A percentile compares a stretch with the other conserved stretches of the same genome.
These are phyloP conservation scores for Gonium pectorale DNA, from an alignment of 139 green algal genomes.

Conservation along the genomic window DNA sequence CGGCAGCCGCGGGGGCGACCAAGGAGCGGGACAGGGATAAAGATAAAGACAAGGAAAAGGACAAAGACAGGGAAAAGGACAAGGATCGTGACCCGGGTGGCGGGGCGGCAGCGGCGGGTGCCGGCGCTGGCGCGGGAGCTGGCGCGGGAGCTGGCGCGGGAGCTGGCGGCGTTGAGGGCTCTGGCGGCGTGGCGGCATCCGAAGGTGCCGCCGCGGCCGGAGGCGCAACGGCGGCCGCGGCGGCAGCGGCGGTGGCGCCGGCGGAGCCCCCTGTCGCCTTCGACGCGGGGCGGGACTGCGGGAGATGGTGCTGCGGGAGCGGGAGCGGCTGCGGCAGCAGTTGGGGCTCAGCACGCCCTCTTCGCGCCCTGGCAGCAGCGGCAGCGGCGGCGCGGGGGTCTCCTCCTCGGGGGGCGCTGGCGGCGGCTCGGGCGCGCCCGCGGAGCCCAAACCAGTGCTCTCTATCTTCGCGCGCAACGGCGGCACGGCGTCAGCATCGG, in stretches of 20 bases:
- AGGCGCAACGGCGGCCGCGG: not conserved
- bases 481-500: not conserved
- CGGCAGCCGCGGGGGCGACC: not conserved
- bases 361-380: not conserved
- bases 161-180: not conserved
- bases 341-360: conserved; percentile 32
- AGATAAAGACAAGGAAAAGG: not conserved
- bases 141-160: not conserved
- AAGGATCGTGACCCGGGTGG: not conserved
- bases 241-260: not conserved
- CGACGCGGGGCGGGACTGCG: conserved; percentile 50
- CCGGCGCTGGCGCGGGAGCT: not conserved
- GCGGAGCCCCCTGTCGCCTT: conserved; percentile 46
- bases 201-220: not conserved
- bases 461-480: conserved; percentile 43
- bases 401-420: too few relatives aligned
- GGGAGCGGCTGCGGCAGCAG: conserved; percentile 54
- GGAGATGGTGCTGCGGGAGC: conserved; percentile 47
- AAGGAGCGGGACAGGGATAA: not conserved
- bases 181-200: not conserved
- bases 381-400: not conserved
- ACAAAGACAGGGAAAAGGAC: not conserved
- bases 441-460: conserved; percentile 38
- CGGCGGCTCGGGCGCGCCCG: too few relatives aligned
- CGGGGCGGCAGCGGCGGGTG: conserved; percentile 20